phyloP scores from a whole-genome alignment of 805 yeast genomes.

The Saccharomycopsis sp. region DNA sequence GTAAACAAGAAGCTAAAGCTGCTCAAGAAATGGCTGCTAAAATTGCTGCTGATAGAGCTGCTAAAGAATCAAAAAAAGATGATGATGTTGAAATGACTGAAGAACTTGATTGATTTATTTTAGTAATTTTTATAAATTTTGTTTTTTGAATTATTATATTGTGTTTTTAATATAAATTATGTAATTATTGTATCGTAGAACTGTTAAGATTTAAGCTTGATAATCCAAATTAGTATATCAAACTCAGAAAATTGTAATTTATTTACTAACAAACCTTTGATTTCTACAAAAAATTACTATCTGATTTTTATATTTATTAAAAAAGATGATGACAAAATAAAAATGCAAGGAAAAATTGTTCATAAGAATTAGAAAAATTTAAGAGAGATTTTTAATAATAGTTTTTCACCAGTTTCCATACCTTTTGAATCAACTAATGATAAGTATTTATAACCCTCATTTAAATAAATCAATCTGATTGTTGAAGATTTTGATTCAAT shows the following conservation, averaged over 20 bases:
- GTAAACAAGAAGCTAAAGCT: conserved; percentile 80
- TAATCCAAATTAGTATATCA: too few species aligned
- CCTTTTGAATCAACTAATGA: conserved; percentile 73
- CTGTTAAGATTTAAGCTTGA: too few species aligned
- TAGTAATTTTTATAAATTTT: too few species aligned
- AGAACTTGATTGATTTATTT: conserved; percentile 22
- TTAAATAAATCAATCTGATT: conserved; percentile 46
- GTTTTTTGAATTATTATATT: too few species aligned
- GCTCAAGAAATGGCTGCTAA: conserved; percentile 77
- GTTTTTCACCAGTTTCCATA: conserved; percentile 53
- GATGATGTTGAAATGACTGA: conserved; percentile 29
- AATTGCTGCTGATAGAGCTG: conserved; percentile 60
- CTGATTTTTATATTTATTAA: too few species aligned
- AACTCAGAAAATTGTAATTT: too few species aligned
- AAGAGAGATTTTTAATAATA: conserved; percentile 29
- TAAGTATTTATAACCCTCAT: conserved; percentile 73
- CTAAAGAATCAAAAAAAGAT: conserved; percentile 28
- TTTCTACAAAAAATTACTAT: too few species aligned
- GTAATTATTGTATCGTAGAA: too few species aligned
- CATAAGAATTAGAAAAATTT: neutral
- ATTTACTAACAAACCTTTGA: too few species aligned
- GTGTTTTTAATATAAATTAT: too few species aligned
- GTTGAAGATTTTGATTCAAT: too few species aligned
- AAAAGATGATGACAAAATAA: too few species aligned
- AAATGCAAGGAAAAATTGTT: neutral